Percentiles rank a stretch among this genome's conserved stretches.
Conservation (phyloP, 2,329 filamentous ascomycete genomes). For the Shiraia sp. region DNA sequence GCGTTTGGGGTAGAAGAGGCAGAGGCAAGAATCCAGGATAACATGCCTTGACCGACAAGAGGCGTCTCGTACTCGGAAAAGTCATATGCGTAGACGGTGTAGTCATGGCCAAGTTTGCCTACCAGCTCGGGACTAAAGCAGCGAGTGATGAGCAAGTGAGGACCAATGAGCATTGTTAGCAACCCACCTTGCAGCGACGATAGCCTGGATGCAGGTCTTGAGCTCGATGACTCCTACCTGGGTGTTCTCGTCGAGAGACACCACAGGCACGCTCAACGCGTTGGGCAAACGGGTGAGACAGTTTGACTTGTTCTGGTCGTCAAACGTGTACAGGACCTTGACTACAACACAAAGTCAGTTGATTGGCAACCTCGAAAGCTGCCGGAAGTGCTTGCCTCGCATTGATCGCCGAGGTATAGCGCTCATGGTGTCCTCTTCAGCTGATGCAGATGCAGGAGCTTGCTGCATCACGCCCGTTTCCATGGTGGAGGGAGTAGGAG, state of each 20-base stretch:
- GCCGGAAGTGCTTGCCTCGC: slow-evolving; percentile 47
- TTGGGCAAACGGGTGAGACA: slow-evolving; percentile 87
- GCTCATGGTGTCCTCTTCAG: slow-evolving; percentile 29
- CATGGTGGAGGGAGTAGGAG: slow-evolving; percentile 26
- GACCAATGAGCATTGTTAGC: slow-evolving; percentile 10
- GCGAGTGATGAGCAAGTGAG: slow-evolving; percentile 20
- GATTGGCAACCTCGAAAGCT: slow-evolving; percentile 11
- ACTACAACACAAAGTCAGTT: slow-evolving; percentile 58
- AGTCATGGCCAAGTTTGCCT: slow-evolving; percentile 74
- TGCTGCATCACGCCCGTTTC: slow-evolving; percentile 29
- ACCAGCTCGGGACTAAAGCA: slow-evolving; percentile 80
- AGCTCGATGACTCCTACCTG: slow-evolving; percentile 88
- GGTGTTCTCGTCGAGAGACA: slow-evolving; percentile 76
- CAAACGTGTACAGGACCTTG: slow-evolving; percentile 96
- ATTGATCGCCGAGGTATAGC: slow-evolving; percentile 49
- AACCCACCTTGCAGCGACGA: slow-evolving; percentile 64
- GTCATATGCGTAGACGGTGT: slow-evolving; percentile 95
- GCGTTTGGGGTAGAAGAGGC: slow-evolving; percentile 59
- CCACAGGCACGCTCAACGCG: slow-evolving; percentile 76
- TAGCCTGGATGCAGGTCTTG: slow-evolving; percentile 81
- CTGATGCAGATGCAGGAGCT: slow-evolving; percentile 19
- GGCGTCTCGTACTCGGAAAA: slow-evolving; percentile 94
- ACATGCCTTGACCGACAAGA: slow-evolving; percentile 91
- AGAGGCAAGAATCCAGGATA: slow-evolving; percentile 78
- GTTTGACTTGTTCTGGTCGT: slow-evolving; percentile 83